Evolutionary conservation across 2,329 filamentous ascomycete genomes (phyloP), one percentile per base, ranked within the genome.

Genomic region (Grosmannia penicillata): DNA sequence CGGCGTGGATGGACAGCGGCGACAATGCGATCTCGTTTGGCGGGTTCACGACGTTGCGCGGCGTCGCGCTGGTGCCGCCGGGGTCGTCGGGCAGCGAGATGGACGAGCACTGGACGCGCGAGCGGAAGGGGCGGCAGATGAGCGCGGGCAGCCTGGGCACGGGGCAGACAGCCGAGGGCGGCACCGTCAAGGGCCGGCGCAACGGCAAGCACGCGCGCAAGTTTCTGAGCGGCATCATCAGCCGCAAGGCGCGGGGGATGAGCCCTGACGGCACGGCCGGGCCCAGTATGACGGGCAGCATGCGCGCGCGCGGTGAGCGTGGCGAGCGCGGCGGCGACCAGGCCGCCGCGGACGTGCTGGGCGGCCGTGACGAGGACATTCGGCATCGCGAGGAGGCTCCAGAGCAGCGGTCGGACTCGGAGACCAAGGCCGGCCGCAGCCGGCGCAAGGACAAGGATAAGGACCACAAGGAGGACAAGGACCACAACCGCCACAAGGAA

Each of bases 1-100:
- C 41, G 2, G 25, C 33, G 4, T 47, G 44, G 45, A 33, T 41
- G 34, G 45, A 46, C 6, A 34, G 15, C 4, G 29, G 25, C 33
- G 43, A 45, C n/a, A n/a, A n/a, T n/a, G n/a, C n/a, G n/a, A n/a
- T n/a, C n/a, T n/a, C n/a, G n/a, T n/a, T n/a, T n/a, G n/a, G n/a
- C n/a, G n/a, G n/a, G n/a, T n/a, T n/a, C 8, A 25, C 24, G 21
- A 24, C 23, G 14, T 9, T 8, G 9, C 19, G 40, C 15, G 31
- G 25, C 19, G 31, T n/a, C 3, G 29, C 35, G 1, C 24, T 43
- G 14, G 32, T 41, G 0, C 56, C 65, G 4, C 66, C 68, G 0
- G 65, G 66, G 1, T 71, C 66, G 13, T 68, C 69, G 2, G 67
- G 66, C 13, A 71, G 67, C 45, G 69, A 72, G 11, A 42, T 51